Conservation (phyloP, 106 monocot genomes). For the Dendrobium catenatum region DNA sequence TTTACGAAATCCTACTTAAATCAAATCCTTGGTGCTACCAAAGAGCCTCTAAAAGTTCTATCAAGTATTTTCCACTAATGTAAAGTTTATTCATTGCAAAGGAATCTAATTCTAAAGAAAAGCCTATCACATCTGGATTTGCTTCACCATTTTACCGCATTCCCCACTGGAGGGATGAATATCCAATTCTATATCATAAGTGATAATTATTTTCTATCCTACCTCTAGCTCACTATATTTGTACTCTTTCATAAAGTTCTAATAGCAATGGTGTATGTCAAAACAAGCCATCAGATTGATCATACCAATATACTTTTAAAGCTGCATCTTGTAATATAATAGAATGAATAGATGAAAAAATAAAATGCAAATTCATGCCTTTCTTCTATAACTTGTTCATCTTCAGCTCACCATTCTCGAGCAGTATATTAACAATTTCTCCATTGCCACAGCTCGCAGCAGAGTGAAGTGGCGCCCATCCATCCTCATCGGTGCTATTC, state of each 20-base stretch:
- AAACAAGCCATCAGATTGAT: background rate
- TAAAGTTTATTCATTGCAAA: no score
- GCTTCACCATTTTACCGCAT: no score
- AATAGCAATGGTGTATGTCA: background rate
- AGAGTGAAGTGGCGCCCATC: slow-evolving; percentile 90
- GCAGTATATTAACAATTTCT: slow-evolving; percentile 59
- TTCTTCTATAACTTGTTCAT: background rate
- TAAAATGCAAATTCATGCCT: background rate
- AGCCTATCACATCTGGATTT: no score
- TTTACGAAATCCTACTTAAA: no score
- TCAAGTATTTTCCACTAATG: no score
- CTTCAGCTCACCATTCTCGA: slow-evolving; percentile 46
- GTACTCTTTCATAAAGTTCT: background rate
- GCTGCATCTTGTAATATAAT: background rate
- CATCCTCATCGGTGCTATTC: slow-evolving; percentile 78
- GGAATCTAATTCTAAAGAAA: no score
- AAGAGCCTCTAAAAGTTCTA: no score
- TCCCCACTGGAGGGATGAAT: no score
- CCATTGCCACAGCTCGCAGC: slow-evolving; percentile 64
- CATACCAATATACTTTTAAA: background rate
- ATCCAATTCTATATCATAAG: no score
- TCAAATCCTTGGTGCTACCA: no score
- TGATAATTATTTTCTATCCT: no score
- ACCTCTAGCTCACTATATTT: background rate
- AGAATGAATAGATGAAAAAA: background rate